These are phyloP conservation scores for Gracilariopsis chorda DNA, from an alignment of 23 red algal species.

Conservation along the genomic window DNA sequence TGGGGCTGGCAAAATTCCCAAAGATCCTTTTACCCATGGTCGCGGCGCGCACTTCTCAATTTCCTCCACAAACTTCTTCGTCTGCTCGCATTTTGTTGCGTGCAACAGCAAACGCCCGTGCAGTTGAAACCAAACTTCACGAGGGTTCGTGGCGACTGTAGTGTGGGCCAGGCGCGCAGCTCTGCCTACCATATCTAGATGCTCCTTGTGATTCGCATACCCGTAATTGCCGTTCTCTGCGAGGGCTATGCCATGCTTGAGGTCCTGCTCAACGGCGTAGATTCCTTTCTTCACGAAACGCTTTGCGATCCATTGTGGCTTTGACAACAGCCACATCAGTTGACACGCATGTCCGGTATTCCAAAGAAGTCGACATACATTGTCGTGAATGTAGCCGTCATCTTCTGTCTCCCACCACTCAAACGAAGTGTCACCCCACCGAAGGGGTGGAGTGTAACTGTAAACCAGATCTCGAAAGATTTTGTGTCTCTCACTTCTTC, in stretches of 20 bases:
- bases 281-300: neutral
- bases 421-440: neutral
- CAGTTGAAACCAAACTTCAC: conserved; percentile 13
- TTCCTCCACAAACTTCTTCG: neutral
- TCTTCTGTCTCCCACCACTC: neutral
- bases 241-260: no score
- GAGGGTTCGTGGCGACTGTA: neutral
- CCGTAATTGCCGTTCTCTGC: neutral
- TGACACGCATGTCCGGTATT: neutral
- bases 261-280: no score
- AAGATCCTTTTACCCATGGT: neutral
- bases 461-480: neutral
- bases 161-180: neutral
- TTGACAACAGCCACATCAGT: neutral
- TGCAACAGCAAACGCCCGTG: neutral
- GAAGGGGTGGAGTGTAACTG: neutral
- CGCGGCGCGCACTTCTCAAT: neutral
- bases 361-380: conserved; percentile 1
- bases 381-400: neutral
- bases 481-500: neutral
- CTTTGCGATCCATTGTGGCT: neutral
- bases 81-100: neutral
- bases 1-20: neutral
- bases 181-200: neutral
- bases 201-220: neutral